phyloP scores from a whole-genome alignment of 768 basidiomycete species.

The Hygrophorus russula region DNA sequence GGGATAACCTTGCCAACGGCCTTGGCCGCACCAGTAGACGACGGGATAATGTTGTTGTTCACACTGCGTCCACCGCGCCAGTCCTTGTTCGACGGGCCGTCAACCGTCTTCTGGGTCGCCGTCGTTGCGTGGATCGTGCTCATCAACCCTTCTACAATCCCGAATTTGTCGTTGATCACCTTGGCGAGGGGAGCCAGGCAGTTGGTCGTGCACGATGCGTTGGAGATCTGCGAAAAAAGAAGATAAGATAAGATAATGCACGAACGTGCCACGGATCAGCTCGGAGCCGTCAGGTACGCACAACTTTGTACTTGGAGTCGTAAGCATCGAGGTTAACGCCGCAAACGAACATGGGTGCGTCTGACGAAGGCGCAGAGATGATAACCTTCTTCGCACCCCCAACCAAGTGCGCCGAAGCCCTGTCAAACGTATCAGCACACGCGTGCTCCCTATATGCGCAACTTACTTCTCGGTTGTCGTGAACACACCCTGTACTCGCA shows the following conservation, averaged over 20 bases:
- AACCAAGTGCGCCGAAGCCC: constrained; percentile 87
- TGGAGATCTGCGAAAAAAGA: constrained; percentile 59
- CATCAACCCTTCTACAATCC: constrained; percentile 96
- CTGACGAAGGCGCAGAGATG: constrained; percentile 97
- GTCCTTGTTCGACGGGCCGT: constrained; percentile 91
- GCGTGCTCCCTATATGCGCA: not conserved
- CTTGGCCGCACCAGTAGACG: constrained; percentile 98
- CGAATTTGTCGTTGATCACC: constrained; percentile 94
- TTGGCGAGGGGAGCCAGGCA: constrained; percentile 99
- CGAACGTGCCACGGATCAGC: not conserved
- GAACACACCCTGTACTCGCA: constrained; percentile 71
- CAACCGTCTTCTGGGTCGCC: constrained; percentile 91
- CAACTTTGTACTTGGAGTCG: constrained; percentile 79
- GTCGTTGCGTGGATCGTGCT: constrained; percentile 97
- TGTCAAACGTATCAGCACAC: constrained; percentile 17
- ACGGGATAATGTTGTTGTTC: constrained; percentile 98
- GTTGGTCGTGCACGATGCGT: constrained; percentile 99
- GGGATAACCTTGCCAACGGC: constrained; percentile 99
- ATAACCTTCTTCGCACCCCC: constrained; percentile 99
- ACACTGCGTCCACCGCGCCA: constrained; percentile 97
- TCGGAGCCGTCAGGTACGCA: too few species aligned
- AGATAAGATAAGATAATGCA: not conserved
- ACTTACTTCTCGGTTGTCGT: constrained; percentile 83
- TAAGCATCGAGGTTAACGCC: constrained; percentile 95
- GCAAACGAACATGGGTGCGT: constrained; percentile 89